Evolutionary conservation across 371 early-diverging fungal genomes (phyloP), one percentile per base, ranked within the genome.

Genomic region (Actinomortierella wolfii): DNA sequence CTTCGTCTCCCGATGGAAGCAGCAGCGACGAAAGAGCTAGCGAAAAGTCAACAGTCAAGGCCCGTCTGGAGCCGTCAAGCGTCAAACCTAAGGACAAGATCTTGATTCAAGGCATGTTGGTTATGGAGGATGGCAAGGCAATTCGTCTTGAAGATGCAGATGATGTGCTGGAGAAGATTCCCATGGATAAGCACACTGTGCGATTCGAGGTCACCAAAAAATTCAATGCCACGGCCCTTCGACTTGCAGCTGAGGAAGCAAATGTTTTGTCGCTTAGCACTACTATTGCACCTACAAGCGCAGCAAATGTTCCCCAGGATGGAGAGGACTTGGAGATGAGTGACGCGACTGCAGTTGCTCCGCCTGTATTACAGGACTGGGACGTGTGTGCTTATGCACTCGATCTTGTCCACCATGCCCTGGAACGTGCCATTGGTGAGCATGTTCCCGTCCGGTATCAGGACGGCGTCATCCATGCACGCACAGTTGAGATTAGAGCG

Each of bases 71-170:
- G 3, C 61, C 75, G 5, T 49, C 49, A 13, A 50, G 47, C 0
- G 51, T 78, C 7, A 64, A 61, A 39, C 78, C 78, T 0, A 67
- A 69, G 45, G 68, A 78, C 44, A 69, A 59, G 20, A 71, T 76
- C 7, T 51, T 76, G 34, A 76, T 78, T 26, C 76, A 76, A 44
- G 78, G 78, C 9, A 61, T 78, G 68, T 59, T 78, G 43, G 68
- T 73, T 5, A 78, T 78, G 76, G 66, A 78, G 25, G 73, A 67
- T 8, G 68, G 73, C 44, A 68, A 68, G 52, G 63, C 67, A 1
- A 66, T 76, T 3, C 76, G 76, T 23, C 51, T 78, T 47, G 68
- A 76, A 23, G 73, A 76, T 56, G 73, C 73, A 2, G 68, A 76
- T 1, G 73, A 78, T 17, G 67, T 60, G 5, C 23, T 74, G 56